A percentile compares a stretch with the other conserved stretches of the same genome.
These are phyloP conservation scores for Escovopsis sp. DNA, from an alignment of 2,329 filamentous ascomycete genomes.

Conservation along the genomic window DNA sequence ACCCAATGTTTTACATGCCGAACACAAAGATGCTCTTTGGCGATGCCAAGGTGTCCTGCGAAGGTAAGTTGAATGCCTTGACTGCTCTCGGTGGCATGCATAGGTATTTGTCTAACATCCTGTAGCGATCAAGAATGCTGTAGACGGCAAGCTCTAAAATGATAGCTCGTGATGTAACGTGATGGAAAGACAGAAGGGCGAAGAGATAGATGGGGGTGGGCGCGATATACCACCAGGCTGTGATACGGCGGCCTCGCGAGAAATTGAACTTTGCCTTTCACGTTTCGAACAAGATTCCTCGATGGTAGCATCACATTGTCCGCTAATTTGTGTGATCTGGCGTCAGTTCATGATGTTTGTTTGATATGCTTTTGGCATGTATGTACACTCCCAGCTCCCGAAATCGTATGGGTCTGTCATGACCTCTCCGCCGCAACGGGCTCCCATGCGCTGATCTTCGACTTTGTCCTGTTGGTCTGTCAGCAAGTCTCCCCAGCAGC, in stretches of 20 bases:
- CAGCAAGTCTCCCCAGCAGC: constrained; percentile 5
- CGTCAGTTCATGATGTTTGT: neutral
- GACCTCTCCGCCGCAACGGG: constrained; percentile 25
- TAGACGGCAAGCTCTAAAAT: constrained; percentile 20
- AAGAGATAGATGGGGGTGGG: no score
- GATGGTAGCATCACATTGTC: neutral
- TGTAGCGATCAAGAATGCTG: constrained; percentile 26
- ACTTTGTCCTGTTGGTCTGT: constrained; percentile 29
- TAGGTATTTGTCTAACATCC: constrained; percentile 11
- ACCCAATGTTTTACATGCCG: constrained; percentile 88
- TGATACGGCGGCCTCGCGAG: no score
- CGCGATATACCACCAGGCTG: no score
- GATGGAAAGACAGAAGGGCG: no score
- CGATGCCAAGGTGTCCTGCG: constrained; percentile 71
- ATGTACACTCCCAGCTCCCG: constrained; percentile 16
- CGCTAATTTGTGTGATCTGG: neutral
- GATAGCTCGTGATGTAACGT: neutral
- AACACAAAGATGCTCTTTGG: constrained; percentile 86
- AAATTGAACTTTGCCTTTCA: no score
- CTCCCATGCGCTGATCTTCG: constrained; percentile 40
- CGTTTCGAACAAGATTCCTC: neutral
- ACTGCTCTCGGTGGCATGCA: neutral
- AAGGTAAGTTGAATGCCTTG: constrained; percentile 38
- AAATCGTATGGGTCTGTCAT: constrained; percentile 9
- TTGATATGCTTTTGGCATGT: constrained; percentile 2